Conservation (phyloP, 2,329 filamentous ascomycete genomes). For the Xylaria digitata region DNA sequence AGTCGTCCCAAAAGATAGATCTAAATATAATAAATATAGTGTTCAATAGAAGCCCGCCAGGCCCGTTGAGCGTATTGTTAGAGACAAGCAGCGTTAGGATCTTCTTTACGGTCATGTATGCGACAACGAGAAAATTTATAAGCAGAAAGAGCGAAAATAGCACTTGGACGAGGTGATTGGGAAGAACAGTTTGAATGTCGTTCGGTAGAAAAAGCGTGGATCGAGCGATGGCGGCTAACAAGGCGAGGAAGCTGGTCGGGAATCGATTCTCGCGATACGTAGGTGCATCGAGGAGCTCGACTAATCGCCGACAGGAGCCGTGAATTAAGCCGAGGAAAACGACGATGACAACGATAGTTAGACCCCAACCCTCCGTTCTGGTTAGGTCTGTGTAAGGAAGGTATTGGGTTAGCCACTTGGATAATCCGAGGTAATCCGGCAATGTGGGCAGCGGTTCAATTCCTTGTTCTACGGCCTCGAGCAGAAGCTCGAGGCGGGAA, state of each 20-base stretch:
- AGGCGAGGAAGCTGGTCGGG: no score
- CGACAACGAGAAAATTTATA: no score
- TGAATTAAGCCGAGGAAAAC: neutral
- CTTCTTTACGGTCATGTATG: no score
- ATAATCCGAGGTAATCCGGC: neutral
- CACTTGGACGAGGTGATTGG: neutral
- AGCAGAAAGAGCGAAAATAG: no score
- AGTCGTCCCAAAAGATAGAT: neutral
- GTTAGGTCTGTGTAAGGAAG: neutral
- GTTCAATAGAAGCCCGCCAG: no score
- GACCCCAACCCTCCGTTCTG: no score
- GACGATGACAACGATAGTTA: neutral
- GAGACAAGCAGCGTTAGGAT: no score
- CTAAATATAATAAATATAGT: neutral
- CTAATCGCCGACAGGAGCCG: neutral
- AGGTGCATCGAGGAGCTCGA: neutral
- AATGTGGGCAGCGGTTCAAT: no score
- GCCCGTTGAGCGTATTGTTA: no score
- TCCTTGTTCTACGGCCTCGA: no score
- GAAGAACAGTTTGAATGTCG: neutral
- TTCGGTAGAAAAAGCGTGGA: neutral
- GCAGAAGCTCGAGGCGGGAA: no score
- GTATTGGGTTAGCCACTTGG: neutral
- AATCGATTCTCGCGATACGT: no score
- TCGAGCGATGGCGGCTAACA: neutral